Evolutionary conservation across 305 asterid species (phyloP), one percentile per base, ranked within the genome.

Genomic region (Plantago lanceolata): DNA sequence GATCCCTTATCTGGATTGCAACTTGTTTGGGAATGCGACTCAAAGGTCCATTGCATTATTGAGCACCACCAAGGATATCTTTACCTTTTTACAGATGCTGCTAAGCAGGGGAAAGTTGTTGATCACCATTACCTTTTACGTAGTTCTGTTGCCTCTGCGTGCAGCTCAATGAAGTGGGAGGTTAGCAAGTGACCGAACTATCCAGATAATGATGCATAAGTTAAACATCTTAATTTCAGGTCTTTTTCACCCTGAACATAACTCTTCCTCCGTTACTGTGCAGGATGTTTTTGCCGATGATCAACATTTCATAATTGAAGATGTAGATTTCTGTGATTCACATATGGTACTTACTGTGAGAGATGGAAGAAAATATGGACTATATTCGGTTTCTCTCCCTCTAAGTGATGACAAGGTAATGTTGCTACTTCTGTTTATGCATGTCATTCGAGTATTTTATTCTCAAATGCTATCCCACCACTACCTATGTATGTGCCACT

Each of bases 41-140:
- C 82, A 21, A 82, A 78, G 65, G 77, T 78, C 54, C 95, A 86
- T 75, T 88, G 99, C 78, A 78, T 90, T 73, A 63, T 87, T 65
- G 99, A 93, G 82, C 99, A 90, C 78, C 97, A 90, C 78, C 90
- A 78, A 75, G 97, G 97, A 60, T 84, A 77, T 76, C 89, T 93
- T 71, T 93, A 83, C 78, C 90, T 93, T 66, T 89, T 89, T 71
- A 87, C 99, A 4, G 81, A 93, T 77, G 96, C 95, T 21, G 78
- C 79, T 50, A 74, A 68, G 69, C 72, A 78, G 54, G 86, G 90
- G 52, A 79, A 82, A 54, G 73, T 76, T 33, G 84, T 85, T 74
- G 94, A 86, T 77, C 79, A 82, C 75, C 90, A 88, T 79, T 93
- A 85, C 77, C 88, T 93, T 58, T 78, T 84, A 60, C 82, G 86